Evolutionary conservation across 192 early-diverging fungal species (phyloP).

Genomic region (Gonapodya prolifera): DNA sequence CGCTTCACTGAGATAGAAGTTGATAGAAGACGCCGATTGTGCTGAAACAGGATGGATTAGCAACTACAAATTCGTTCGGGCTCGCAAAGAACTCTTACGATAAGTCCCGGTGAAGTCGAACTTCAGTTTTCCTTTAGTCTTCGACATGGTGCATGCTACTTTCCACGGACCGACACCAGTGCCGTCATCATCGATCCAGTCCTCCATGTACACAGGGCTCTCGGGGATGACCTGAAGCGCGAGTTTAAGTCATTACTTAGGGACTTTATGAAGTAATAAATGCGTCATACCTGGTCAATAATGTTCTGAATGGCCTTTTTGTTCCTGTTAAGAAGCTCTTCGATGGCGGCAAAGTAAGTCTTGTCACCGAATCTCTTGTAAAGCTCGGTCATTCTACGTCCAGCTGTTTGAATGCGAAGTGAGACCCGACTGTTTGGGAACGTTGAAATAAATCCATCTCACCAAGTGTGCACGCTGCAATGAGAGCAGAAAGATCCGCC

Average conservation of each 20-base stretch:
- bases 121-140: neutral
- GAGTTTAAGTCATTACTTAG: neutral
- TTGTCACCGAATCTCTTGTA: neutral
- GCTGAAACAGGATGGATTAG: neutral
- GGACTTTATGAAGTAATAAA: neutral
- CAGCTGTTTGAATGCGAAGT: neutral
- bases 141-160: neutral
- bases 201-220: neutral
- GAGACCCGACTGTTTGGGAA: neutral
- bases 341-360: neutral
- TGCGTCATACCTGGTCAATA: neutral
- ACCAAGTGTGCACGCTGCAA: neutral
- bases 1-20: neutral
- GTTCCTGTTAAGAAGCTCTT: neutral
- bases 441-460: neutral
- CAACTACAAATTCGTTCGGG: neutral
- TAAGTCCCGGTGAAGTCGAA: neutral
- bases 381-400: neutral
- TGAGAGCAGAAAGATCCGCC: neutral
- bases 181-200: neutral
- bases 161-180: neutral
- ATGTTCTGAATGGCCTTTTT: neutral
- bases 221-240: neutral
- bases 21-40: neutral
- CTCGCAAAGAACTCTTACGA: neutral